Evolutionary conservation across 768 basidiomycete genomes (phyloP).

Genomic region (Pleurotus djamor): DNA sequence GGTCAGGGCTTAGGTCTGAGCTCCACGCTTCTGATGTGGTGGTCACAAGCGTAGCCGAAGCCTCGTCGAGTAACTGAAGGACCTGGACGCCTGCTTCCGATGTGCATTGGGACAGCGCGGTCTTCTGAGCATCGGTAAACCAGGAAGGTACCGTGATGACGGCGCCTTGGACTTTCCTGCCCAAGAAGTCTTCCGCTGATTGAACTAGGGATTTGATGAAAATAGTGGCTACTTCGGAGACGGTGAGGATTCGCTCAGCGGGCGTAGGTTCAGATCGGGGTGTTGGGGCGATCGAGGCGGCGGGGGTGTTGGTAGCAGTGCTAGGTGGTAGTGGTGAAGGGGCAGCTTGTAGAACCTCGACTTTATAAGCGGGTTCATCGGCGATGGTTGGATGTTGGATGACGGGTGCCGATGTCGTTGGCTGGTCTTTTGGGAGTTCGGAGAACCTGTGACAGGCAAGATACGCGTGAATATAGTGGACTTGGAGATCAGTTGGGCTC

Average conservation of each 20-base stretch:
- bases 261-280: slow-evolving; percentile 72
- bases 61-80: slow-evolving; percentile 85
- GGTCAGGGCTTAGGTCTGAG: slow-evolving; percentile 47
- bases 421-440: slow-evolving; percentile 56
- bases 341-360: slow-evolving; percentile 76
- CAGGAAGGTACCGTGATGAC: slow-evolving; percentile 82
- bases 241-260: slow-evolving; percentile 70
- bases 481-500: slow-evolving; percentile 16
- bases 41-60: slow-evolving; percentile 69
- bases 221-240: slow-evolving; percentile 79
- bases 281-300: slow-evolving; percentile 65
- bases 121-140: slow-evolving; percentile 68
- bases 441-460: slow-evolving; percentile 54
- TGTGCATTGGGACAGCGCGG: slow-evolving; percentile 72
- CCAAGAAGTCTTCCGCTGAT: slow-evolving; percentile 90
- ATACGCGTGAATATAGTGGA: neutral
- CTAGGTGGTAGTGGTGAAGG: slow-evolving; percentile 61
- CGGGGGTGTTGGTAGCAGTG: slow-evolving; percentile 46
- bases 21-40: slow-evolving; percentile 47
- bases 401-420: slow-evolving; percentile 62
- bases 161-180: slow-evolving; percentile 71
- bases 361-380: slow-evolving; percentile 81
- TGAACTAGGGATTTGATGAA: slow-evolving; percentile 84
- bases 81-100: slow-evolving; percentile 80
- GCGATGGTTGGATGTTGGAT: slow-evolving; percentile 72